Evolutionary conservation across 345 rosid species (phyloP).

Genomic region (Dipteronia dyeriana): DNA sequence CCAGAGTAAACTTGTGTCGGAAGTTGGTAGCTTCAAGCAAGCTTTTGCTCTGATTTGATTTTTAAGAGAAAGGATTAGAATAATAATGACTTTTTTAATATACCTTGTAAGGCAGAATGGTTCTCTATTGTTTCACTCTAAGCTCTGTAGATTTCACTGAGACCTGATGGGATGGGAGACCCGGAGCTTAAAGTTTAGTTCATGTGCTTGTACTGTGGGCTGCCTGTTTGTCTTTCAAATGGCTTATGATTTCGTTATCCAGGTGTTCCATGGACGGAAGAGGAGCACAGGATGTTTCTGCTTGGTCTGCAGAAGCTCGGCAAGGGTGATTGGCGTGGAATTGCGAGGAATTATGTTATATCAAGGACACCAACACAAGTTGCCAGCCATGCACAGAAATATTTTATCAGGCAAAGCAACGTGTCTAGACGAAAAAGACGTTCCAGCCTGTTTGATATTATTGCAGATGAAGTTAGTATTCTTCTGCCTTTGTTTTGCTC

Average conservation of each 20-base stretch:
- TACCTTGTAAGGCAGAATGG: not conserved
- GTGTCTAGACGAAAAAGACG: conserved; percentile 90
- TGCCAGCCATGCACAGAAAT: conserved; percentile 99
- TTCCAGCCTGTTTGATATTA: conserved; percentile 95
- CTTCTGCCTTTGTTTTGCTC: conserved; percentile 5
- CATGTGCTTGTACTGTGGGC: not conserved
- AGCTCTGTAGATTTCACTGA: not conserved
- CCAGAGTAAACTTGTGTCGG: too few relatives aligned
- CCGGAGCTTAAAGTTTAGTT: not conserved
- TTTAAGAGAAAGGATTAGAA: not conserved
- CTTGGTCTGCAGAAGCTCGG: conserved; percentile 93
- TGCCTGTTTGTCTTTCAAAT: not conserved
- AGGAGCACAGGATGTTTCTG: conserved; percentile 94
- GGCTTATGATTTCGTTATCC: conserved; percentile 18
- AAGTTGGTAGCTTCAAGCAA: not conserved
- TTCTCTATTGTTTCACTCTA: not conserved
- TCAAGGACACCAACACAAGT: conserved; percentile 98
- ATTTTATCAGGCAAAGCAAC: conserved; percentile 84
- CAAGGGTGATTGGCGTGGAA: conserved; percentile 99
- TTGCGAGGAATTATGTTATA: conserved; percentile 83
- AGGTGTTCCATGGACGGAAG: conserved; percentile 99
- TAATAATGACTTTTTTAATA: too few relatives aligned
- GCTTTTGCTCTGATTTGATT: not conserved
- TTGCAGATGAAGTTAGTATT: conserved; percentile 76
- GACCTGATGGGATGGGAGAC: not conserved